Evolutionary conservation across 352 stramenopile species (phyloP), one percentile per base, ranked within the genome.

Genomic region (Pythium rishiriense): DNA sequence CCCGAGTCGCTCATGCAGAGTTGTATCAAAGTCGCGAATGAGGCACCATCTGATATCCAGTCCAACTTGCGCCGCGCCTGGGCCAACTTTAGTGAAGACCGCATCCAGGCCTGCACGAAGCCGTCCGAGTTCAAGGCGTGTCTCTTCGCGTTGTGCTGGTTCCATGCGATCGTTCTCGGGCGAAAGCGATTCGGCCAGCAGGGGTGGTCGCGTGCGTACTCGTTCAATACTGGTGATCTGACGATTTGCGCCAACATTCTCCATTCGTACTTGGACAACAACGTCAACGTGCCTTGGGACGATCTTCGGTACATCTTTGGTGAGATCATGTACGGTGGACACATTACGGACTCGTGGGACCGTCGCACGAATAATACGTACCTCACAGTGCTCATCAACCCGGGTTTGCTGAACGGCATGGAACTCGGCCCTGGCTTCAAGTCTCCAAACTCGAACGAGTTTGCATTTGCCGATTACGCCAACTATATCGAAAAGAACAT

Each of bases 271-370:
- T 68, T 98, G 62, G 91, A 98, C 77, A 95, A 94, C 73, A 98
- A 97, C 62, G 68, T 72, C 8, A 81, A 70, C 46, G 89, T 98
- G 49, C 94, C 94, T 14, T 98, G 94, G 94, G 93, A 98, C 72
- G 96, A 98, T 76, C 66, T 98, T 7, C 88, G 96, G 15, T 98
- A 98, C 68, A 90, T 98, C 45, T 98, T 98, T 68, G 94, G 94
- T 29, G 94, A 98, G 73, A 98, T 98, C 75, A 98, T 98, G 94
- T 98, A 98, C 75, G 94, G 94, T 33, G 94, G 94, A 11, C 94
- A 98, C 66, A 98, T 98, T 61, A 98, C 94, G 12, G 94, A 98
- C 62, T 89, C 94, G 11, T 98, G 94, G 94, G 94, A 98, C 74
- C 90, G 94, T 29, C 87, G 94, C 50, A 98, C 93, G n/a, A 97